Conservation (phyloP, 73 alveolate species). For the Paramecium octaurelia region DNA sequence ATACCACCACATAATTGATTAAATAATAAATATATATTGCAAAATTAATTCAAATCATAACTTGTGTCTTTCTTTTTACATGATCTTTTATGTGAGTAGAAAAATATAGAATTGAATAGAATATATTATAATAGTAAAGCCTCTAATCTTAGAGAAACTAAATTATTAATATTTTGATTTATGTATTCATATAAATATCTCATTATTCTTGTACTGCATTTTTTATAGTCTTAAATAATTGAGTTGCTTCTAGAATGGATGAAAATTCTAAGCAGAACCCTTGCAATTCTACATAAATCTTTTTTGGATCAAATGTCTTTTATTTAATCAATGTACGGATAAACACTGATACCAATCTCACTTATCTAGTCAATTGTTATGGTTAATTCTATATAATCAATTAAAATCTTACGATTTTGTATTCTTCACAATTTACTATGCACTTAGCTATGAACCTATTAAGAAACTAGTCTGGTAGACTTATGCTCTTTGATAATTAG, state of each 20-base stretch:
- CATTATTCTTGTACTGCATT: constrained; percentile 10
- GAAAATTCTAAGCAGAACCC: neutral
- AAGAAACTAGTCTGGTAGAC: neutral
- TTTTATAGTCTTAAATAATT: neutral
- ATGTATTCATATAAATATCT: neutral
- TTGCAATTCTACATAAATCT: neutral
- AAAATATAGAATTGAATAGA: no score
- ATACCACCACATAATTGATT: no score
- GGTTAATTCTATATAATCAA: neutral
- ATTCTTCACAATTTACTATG: neutral
- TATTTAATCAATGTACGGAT: neutral
- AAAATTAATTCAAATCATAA: no score
- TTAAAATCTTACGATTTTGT: neutral
- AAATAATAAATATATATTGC: no score
- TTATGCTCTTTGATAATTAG: neutral
- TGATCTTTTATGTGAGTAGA: no score
- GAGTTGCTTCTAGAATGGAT: neutral
- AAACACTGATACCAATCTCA: neutral
- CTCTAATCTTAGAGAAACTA: neutral
- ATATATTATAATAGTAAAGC: no score
- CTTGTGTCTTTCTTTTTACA: no score
- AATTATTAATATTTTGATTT: neutral
- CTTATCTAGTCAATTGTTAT: neutral
- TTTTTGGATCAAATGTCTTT: neutral
- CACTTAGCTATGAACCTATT: neutral